A percentile compares a stretch with the other conserved stretches of the same genome.
phyloP scores from a whole-genome alignment of 345 rosid species.

The Tarenaya hassleriana region DNA sequence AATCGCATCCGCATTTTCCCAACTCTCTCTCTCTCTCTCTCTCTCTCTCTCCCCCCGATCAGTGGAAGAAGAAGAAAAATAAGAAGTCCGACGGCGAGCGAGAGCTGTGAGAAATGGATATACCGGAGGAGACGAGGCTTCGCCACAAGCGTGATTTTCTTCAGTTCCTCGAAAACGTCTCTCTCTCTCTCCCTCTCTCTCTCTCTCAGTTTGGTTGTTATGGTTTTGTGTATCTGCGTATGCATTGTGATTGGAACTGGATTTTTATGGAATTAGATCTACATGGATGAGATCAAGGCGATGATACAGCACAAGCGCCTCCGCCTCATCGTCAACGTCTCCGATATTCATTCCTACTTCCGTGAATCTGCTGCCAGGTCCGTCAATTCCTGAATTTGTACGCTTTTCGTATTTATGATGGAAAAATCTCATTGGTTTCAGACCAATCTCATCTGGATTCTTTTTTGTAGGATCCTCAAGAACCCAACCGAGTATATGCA shows the following conservation, averaged over 20 bases:
- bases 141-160: conserved; percentile 74
- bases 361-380: conserved; percentile 67
- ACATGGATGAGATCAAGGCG: conserved; percentile 71
- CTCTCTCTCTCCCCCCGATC: neutral
- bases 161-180: conserved; percentile 70
- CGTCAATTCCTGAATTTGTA: neutral
- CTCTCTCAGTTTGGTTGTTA: neutral
- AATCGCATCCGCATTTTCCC: neutral
- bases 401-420: neutral
- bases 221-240: neutral
- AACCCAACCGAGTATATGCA: conserved; percentile 86
- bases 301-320: conserved; percentile 83
- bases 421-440: neutral
- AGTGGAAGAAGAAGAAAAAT: neutral
- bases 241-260: neutral
- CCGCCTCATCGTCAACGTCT: conserved; percentile 86
- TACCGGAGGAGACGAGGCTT: conserved; percentile 55
- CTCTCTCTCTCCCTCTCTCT: neutral
- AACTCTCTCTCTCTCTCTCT: conserved; percentile 4
- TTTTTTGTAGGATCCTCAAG: conserved; percentile 53
- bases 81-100: neutral
- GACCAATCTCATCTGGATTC: too few relatives aligned
- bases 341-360: conserved; percentile 68
- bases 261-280: conserved; percentile 32
- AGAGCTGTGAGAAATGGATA: conserved; percentile 40